Base-by-base conservation (phyloP, 1,284 basidiomycete species). In the Athelia psychrophila region DNA sequence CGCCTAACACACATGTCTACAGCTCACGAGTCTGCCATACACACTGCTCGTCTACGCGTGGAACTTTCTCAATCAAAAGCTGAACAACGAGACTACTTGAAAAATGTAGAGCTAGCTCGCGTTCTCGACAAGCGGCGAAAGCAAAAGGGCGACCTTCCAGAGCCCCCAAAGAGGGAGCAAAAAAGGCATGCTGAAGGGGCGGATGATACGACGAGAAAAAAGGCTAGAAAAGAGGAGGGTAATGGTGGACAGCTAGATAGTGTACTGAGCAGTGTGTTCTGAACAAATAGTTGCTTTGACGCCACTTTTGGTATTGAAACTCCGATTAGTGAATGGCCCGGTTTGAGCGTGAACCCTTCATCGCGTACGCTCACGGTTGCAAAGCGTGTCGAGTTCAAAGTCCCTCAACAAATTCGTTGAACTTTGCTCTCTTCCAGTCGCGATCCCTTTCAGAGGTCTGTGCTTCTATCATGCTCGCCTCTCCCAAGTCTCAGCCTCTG, bases 1-100 rank as follows among this genome's bases (percentile, higher is more conserved):
- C 36, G 16, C n/a, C 54, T 54, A 27, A 18, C 27, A 20, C 18
- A 38, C 33, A 13, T 48, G 51, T 44, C 19, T 13, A 23, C 63
- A 96, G 96, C 96, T 27, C 91, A 98, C 64, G 97, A 99, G 73
- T 85, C 92, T 16, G 94, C 95, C 22, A 77, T 92, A 6, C 93
- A 95, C 64, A 77, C 88, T 6, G 92, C 95, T 2, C 86, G 91
- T 59, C 73, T 99, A 19, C 91, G 96, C 8, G 86, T 92, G 49
- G 95, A 98, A 64, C 80, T 99, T 23, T 83, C 91, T 0, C 91
- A 95, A 63, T 94, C 93, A 20, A 86, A 83, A 59, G 75, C 83
- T 36, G 96, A 98, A 70, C 96, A 99, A 67, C 83, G 84, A 48
- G 93, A 96, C 52, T 99, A 99, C 70, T 80, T 99, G 52, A 84